phyloP scores from a whole-genome alignment of 179 eudicot species.

The Pouteria campechiana region DNA sequence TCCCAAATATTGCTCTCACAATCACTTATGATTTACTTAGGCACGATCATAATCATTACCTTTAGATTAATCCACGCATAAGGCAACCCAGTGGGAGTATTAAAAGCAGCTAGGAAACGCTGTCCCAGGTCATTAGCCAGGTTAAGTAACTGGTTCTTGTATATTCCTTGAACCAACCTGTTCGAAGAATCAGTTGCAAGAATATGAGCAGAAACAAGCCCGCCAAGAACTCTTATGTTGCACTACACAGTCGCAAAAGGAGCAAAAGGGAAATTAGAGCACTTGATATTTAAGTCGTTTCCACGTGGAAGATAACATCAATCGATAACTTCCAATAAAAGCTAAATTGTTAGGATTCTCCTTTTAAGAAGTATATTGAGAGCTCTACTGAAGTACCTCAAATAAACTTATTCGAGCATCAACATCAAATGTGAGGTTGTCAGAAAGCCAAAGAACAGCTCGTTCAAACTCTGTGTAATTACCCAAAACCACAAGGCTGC shows the following conservation, averaged over 20 bases:
- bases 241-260: conserved; percentile 63
- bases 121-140: conserved; percentile 83
- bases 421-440: conserved; percentile 70
- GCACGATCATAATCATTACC: conserved; percentile 32
- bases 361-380: not conserved
- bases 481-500: conserved; percentile 81
- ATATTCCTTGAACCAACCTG: conserved; percentile 80
- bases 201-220: conserved; percentile 99
- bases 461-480: conserved; percentile 78
- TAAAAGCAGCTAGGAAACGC: conserved; percentile 80
- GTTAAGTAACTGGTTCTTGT: conserved; percentile 64
- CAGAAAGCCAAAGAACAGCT: conserved; percentile 83
- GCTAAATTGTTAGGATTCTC: not conserved
- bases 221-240: conserved; percentile 99
- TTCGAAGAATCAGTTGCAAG: conserved; percentile 99
- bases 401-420: conserved; percentile 91
- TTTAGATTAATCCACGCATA: conserved; percentile 98
- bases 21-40: too few relatives aligned
- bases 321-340: not conserved
- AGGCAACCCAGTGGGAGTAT: conserved; percentile 87
- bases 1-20: too few relatives aligned
- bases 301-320: not conserved
- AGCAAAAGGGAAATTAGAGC: conserved; percentile 23
- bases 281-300: not conserved
- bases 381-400: conserved; percentile 51